Percentiles rank a stretch among this genome's conserved stretches.
phyloP scores from a whole-genome alignment of 2,329 filamentous ascomycete species.

The Harringtonia aguacate region DNA sequence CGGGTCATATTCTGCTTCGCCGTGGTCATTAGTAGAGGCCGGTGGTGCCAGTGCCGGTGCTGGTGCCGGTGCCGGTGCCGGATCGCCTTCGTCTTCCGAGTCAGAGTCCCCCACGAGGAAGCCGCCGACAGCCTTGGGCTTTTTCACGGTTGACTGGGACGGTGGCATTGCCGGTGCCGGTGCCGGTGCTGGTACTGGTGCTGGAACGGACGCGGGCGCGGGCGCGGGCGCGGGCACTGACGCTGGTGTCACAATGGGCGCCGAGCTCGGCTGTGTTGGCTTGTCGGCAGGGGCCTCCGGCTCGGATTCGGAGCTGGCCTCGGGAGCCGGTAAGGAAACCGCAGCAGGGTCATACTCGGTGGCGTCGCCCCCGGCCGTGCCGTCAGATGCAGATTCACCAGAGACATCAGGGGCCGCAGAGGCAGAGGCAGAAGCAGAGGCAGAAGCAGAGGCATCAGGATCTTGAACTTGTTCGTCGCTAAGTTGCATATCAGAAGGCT shows the following conservation, averaged over 20 bases:
- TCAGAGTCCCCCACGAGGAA: conserved; percentile 52
- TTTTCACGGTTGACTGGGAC: conserved; percentile 31
- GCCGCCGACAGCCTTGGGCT: conserved; percentile 49
- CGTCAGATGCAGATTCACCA: conserved; percentile 36
- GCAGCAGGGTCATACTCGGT: conserved; percentile 44
- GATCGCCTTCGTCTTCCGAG: conserved; percentile 34
- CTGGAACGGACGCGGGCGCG: conserved; percentile 17
- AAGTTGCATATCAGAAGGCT: conserved; percentile 41
- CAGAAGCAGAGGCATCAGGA: conserved; percentile 28
- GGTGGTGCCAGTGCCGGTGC: not conserved
- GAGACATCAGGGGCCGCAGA: conserved; percentile 33
- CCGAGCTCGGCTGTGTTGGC: conserved; percentile 9
- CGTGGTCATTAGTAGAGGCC: not conserved
- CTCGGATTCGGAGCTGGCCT: not conserved
- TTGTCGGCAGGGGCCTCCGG: not conserved
- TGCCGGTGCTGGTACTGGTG: no score
- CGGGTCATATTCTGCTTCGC: conserved; percentile 6
- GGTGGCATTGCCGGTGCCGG: no score
- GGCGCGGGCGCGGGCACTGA: no score
- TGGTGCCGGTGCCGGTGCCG: not conserved
- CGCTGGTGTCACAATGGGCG: conserved; percentile 16
- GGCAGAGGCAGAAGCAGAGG: conserved; percentile 30
- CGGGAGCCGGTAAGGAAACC: not conserved
- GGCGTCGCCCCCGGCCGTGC: conserved; percentile 37
- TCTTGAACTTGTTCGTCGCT: conserved; percentile 44